Evolutionary conservation across 2,329 filamentous ascomycete genomes (phyloP).

Genomic region (Xylaria sp.): DNA sequence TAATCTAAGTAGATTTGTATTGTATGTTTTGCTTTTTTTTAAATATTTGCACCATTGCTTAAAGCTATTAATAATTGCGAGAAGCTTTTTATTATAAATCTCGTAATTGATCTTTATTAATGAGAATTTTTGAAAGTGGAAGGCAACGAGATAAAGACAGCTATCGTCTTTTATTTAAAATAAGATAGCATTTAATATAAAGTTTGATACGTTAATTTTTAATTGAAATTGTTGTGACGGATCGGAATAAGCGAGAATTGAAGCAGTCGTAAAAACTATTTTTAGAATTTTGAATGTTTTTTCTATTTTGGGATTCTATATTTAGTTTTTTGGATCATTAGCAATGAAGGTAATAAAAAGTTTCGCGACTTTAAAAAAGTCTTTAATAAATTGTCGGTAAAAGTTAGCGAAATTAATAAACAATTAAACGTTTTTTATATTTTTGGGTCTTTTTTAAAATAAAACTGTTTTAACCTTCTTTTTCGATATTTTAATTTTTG

Average conservation of each 20-base stretch:
- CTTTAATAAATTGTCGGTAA: slow-evolving; percentile 36
- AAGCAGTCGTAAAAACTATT: not conserved
- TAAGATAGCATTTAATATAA: slow-evolving; percentile 5
- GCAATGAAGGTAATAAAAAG: slow-evolving; percentile 21
- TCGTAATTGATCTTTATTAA: slow-evolving; percentile 34
- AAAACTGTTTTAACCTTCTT: slow-evolving; percentile 31
- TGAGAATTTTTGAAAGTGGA: slow-evolving; percentile 19
- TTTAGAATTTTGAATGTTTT: slow-evolving; percentile 4
- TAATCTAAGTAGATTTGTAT: slow-evolving; percentile 20
- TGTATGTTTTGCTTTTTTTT: slow-evolving; percentile 6
- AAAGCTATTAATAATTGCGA: slow-evolving; percentile 37
- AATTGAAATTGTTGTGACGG: slow-evolving; percentile 17
- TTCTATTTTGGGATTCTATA: not conserved
- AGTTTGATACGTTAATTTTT: slow-evolving; percentile 30
- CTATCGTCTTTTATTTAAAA: slow-evolving; percentile 1
- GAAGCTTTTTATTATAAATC: slow-evolving; percentile 41
- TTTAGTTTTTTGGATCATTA: slow-evolving; percentile 3
- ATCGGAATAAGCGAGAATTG: not conserved
- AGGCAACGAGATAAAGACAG: slow-evolving; percentile 15
- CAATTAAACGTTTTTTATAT: slow-evolving; percentile 24
- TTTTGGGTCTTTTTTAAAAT: slow-evolving; percentile 27
- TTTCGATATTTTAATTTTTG: slow-evolving; percentile 32
- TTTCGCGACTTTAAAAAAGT: slow-evolving; percentile 18
- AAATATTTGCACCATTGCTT: slow-evolving; percentile 29
- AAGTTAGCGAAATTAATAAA: slow-evolving; percentile 40